phyloP scores from a whole-genome alignment of 352 stramenopile species.

The Phytophthora pisi region DNA sequence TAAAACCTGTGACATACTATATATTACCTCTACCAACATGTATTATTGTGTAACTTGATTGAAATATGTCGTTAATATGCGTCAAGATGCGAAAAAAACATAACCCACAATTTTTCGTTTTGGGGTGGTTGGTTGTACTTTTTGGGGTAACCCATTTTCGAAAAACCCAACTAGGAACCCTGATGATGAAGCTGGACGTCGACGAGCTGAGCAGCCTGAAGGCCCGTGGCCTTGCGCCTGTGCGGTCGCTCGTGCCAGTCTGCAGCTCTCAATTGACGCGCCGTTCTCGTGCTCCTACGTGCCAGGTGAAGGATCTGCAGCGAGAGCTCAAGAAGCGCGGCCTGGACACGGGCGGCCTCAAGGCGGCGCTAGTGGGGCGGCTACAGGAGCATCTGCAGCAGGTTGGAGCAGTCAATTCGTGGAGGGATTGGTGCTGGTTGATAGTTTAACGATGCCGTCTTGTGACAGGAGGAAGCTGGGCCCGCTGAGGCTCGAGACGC shows the following conservation, averaged over 20 bases:
- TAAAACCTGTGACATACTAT: no score
- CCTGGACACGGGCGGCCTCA: slow-evolving; percentile 46
- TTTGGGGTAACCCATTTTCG: no score
- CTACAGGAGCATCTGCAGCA: slow-evolving; percentile 42
- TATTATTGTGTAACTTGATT: no score
- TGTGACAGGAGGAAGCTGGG: background rate
- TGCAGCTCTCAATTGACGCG: background rate
- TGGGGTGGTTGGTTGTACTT: no score
- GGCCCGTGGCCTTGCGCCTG: slow-evolving; percentile 6
- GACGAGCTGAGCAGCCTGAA: slow-evolving; percentile 30
- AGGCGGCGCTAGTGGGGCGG: slow-evolving; percentile 48
- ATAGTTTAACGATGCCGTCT: background rate
- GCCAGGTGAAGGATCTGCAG: slow-evolving; percentile 64
- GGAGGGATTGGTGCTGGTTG: background rate
- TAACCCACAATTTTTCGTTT: no score
- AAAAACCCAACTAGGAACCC: background rate
- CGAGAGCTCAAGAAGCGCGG: slow-evolving; percentile 46
- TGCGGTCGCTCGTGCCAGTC: background rate
- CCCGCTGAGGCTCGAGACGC: background rate
- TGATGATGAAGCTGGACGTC: slow-evolving; percentile 23
- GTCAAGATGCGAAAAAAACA: no score
- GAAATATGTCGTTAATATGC: no score
- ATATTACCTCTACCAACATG: no score
- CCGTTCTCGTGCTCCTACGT: background rate
- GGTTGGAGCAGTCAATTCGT: slow-evolving; percentile 1